Evolutionary conservation across 306 rosid species (phyloP).

Genomic region (Prunus kanzakura): DNA sequence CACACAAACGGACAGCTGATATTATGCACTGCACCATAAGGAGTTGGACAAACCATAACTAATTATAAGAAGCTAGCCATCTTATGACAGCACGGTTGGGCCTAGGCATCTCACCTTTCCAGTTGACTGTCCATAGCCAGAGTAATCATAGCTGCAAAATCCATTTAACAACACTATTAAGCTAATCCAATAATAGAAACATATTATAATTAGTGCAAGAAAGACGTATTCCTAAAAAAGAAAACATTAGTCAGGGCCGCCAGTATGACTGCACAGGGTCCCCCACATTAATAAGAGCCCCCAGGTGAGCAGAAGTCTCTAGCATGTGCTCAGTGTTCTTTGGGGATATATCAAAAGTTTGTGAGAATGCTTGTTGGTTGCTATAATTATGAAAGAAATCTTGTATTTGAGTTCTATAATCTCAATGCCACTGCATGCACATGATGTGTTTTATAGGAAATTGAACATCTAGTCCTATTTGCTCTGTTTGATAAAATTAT

Average conservation of each 20-base stretch:
- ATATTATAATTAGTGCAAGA: not conserved
- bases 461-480: not conserved
- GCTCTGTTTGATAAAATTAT: not conserved
- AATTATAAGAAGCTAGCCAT: not conserved
- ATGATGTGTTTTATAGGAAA: not conserved
- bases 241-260: not conserved
- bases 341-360: not conserved
- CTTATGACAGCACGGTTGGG: not conserved
- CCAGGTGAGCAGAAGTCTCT: not conserved
- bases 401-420: not conserved
- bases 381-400: not conserved
- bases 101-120: slow-evolving; percentile 69
- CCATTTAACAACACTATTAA: slow-evolving; percentile 12
- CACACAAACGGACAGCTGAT: not conserved
- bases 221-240: not conserved
- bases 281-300: not conserved
- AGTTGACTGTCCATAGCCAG: slow-evolving; percentile 96
- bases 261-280: not conserved
- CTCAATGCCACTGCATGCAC: not conserved
- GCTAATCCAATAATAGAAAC: not conserved
- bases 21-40: not conserved
- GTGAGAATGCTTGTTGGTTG: not conserved
- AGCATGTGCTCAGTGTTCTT: not conserved
- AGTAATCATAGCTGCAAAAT: slow-evolving; percentile 79
- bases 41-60: not conserved